A percentile compares a stretch with the other conserved stretches of the same genome.
Conservation (phyloP, 148 eudicot species). For the Agrostemma githago region DNA sequence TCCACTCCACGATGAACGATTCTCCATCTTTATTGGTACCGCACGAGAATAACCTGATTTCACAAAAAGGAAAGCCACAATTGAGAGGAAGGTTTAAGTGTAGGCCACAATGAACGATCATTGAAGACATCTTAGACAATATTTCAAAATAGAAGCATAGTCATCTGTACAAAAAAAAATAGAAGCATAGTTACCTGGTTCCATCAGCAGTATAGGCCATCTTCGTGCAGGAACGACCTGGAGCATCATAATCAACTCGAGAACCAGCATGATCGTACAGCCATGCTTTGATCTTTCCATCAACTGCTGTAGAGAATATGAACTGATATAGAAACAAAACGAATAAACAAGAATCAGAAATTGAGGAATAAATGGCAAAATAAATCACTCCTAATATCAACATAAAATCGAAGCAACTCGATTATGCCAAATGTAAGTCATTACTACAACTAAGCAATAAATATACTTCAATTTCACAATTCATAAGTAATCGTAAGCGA, state of each 20-base stretch:
- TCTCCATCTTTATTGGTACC: conserved; percentile 86
- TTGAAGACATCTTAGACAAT: background rate
- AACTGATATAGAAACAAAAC: conserved; percentile 39
- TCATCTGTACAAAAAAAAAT: background rate
- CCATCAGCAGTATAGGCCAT: conserved; percentile 92
- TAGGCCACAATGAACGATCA: background rate
- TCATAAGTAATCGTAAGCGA: background rate
- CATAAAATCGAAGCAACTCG: conserved; percentile 4
- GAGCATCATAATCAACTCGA: conserved; percentile 80
- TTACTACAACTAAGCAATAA: background rate
- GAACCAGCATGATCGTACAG: conserved; percentile 78
- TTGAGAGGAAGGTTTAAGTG: conserved; percentile 7
- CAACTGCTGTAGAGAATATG: conserved; percentile 78
- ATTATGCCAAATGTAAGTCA: background rate
- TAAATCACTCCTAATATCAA: background rate
- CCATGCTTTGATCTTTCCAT: conserved; percentile 94
- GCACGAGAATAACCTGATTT: conserved; percentile 69
- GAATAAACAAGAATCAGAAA: background rate
- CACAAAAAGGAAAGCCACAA: conserved; percentile 11
- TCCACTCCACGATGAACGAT: conserved; percentile 89
- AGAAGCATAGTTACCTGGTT: conserved; percentile 49
- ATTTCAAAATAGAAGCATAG: background rate
- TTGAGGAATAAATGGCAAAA: background rate
- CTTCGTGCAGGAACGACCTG: conserved; percentile 79
- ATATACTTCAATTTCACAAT: background rate